Base-by-base conservation (phyloP, 1,284 basidiomycete genomes). In the Serendipita sp. region DNA sequence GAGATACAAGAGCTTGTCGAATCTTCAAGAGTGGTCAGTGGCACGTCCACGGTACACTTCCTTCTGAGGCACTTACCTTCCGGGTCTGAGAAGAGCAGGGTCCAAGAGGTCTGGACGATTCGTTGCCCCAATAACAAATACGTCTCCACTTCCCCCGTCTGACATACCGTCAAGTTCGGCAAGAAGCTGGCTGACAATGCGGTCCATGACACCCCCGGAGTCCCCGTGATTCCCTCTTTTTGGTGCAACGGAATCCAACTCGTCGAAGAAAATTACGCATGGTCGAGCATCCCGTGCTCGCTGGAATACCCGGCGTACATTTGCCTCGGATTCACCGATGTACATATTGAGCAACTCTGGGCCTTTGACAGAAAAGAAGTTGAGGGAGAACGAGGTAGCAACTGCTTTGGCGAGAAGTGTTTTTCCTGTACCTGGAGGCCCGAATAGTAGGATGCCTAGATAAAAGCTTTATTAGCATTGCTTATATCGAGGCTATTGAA, bases 301-400 rank as follows among this genome's bases (percentile, higher is more conserved):
- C 69, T 92, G 88, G 71, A 99, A 99, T 1, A 99, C 84, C 3
- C 87, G 79, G 10, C 96, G 85, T 41, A 99, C 91, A 70, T 95
- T 94, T 41, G 93, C 91, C 73, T 99, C 96, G 3, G 93, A 96
- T 77, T 99, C 95, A 67, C 95, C 95, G 69, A 99, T 98, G 73
- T 97, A 98, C 84, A 97, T 96, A 72, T 96, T 96, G 49, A 95
- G 82, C 35, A 99, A 78, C 70, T 98, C 94, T 1, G 95, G 95
- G 0, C 95, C 95, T 72, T 98, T 97, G 70, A 99, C 88, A n/a
- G 89, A 92, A 72, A 94, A 87, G 73, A 94, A 94, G 70, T 94
- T 94, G 68, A 96, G 80, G 13, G 91, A 87, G 69, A 88, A 94
- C 1, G 91, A 91, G 0, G 91, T 93, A 4, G 93, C 93, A 35